Conservation (phyloP, 768 basidiomycete species). For the Russula lepida region DNA sequence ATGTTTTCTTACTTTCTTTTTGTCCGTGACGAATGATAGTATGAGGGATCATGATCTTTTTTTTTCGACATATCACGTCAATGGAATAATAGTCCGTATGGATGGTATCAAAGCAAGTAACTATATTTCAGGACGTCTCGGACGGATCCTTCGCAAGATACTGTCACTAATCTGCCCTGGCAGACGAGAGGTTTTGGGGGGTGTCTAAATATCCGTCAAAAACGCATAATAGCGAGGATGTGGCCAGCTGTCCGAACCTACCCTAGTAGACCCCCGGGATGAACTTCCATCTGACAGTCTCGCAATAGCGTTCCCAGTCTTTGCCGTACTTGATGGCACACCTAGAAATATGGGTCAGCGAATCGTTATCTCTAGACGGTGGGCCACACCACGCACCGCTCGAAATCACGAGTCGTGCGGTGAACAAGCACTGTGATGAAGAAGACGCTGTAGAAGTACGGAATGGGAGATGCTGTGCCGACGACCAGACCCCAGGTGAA, state of each 20-base stretch:
- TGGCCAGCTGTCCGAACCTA: not conserved
- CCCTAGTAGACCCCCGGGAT: slow-evolving; percentile 74
- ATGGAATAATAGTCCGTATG: not conserved
- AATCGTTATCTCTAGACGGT: not conserved
- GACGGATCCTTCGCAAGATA: not conserved
- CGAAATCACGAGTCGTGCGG: slow-evolving; percentile 89
- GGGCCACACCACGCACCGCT: slow-evolving; percentile 44
- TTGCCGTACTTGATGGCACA: slow-evolving; percentile 89
- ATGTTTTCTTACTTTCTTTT: not conserved
- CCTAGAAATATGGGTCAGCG: slow-evolving; percentile 14
- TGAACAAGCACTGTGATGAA: slow-evolving; percentile 91
- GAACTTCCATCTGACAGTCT: slow-evolving; percentile 83
- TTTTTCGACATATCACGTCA: not conserved
- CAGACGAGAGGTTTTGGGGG: no score
- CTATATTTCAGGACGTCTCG: not conserved
- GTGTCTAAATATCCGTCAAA: not conserved
- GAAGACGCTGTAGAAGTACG: slow-evolving; percentile 95
- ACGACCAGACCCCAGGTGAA: slow-evolving; percentile 79
- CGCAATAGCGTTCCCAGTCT: slow-evolving; percentile 88
- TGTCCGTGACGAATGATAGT: not conserved
- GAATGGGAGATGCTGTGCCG: slow-evolving; percentile 71
- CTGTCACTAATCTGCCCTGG: not conserved
- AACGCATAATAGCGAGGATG: not conserved
- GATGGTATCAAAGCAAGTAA: not conserved
- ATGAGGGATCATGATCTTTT: not conserved